Percentiles rank a stretch among this genome's conserved stretches.
Conservation (phyloP, 306 rosid genomes). For the Sesbania bispinosa region DNA sequence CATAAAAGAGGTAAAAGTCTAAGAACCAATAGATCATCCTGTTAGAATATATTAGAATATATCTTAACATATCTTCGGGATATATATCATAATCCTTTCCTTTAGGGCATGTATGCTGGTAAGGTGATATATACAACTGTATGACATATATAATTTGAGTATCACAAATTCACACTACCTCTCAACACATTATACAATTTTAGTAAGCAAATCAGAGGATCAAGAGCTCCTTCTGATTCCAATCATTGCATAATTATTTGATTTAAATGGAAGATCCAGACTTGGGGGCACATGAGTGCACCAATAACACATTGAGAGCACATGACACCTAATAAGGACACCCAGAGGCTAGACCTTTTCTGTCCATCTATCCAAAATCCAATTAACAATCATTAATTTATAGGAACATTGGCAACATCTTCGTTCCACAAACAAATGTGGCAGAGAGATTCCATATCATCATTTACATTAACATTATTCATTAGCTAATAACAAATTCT, state of each 20-base stretch:
- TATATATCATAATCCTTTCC: neutral
- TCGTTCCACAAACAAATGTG: neutral
- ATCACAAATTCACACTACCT: neutral
- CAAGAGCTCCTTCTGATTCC: too few species aligned
- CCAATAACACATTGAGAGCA: neutral
- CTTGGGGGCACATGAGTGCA: constrained; percentile 4
- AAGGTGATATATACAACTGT: neutral
- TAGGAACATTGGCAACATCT: constrained; percentile 15
- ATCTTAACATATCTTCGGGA: too few species aligned
- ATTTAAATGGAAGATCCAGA: neutral
- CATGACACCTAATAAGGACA: constrained; percentile 45
- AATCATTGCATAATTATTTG: neutral
- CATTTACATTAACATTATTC: constrained; percentile 23
- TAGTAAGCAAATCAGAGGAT: neutral
- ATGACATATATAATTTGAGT: neutral
- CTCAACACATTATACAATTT: neutral
- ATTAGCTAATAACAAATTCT: neutral
- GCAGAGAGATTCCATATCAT: neutral
- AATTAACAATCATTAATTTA: constrained; percentile 16
- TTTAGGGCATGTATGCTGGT: neutral
- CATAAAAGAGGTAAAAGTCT: too few species aligned
- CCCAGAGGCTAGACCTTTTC: neutral
- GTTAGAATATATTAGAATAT: too few species aligned
- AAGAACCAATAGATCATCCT: too few species aligned
- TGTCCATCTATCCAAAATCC: neutral